Percentiles rank a stretch among this genome's conserved stretches.
Conservation (phyloP, 2,329 filamentous ascomycete genomes). For the Colletotrichum tropicicola region DNA sequence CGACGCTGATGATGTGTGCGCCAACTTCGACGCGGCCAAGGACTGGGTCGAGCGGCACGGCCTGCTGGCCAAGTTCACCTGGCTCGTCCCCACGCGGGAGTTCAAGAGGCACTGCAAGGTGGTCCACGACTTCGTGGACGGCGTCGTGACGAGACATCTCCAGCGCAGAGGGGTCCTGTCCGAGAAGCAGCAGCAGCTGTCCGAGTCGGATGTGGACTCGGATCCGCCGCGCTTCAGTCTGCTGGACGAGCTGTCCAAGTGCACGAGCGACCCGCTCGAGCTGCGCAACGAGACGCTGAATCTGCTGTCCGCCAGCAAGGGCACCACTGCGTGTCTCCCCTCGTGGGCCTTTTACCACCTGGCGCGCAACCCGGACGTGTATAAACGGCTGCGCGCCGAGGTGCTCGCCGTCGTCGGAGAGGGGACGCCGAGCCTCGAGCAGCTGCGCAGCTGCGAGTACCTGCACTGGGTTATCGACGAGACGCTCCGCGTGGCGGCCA, state of each 20-base stretch:
- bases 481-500: constrained; percentile 48
- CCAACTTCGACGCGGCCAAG: not conserved
- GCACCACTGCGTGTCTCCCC: constrained; percentile 46
- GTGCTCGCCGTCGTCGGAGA: constrained; percentile 49
- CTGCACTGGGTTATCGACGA: constrained; percentile 61
- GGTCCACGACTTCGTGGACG: constrained; percentile 55
- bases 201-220: too few species aligned
- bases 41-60: constrained; percentile 37
- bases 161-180: constrained; percentile 32
- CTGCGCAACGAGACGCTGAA: not conserved
- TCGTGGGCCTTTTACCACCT: constrained; percentile 43
- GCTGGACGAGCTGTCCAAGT: constrained; percentile 61
- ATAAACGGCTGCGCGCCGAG: constrained; percentile 48
- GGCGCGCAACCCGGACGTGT: constrained; percentile 43
- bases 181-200: constrained; percentile 40
- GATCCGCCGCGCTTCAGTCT: constrained; percentile 58
- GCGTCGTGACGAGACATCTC: constrained; percentile 52
- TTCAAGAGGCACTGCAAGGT: constrained; percentile 45
- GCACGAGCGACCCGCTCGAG: constrained; percentile 31
- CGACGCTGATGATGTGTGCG: not conserved
- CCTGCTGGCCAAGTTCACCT: constrained; percentile 32
- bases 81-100: not conserved
- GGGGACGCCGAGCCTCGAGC: constrained; percentile 61
- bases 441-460: constrained; percentile 60
- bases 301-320: constrained; percentile 40